phyloP scores from a whole-genome alignment of 164 flowering plant species.

The Vitis riparia region DNA sequence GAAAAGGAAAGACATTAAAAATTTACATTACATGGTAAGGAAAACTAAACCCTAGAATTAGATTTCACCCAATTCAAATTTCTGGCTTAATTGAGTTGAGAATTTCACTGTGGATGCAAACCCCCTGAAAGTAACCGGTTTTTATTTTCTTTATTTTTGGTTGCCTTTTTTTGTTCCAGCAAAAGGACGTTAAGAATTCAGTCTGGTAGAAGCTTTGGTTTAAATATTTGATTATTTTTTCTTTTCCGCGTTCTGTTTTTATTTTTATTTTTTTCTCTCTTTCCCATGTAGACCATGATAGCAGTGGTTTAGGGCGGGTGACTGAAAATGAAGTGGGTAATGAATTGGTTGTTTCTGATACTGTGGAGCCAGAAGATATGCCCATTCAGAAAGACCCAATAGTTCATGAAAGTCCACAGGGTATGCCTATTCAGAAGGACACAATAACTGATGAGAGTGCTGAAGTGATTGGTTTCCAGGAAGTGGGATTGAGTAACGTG shows the following conservation, averaged over 20 bases:
- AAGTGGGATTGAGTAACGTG: neutral
- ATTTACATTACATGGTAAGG: neutral
- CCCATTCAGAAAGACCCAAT: conserved; percentile 8
- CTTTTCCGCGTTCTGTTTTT: neutral
- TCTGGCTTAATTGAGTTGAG: neutral
- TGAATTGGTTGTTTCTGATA: conserved; percentile 8
- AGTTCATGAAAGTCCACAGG: conserved; percentile 16
- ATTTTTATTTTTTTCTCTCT: neutral
- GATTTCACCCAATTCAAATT: neutral
- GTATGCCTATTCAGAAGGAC: conserved; percentile 5
- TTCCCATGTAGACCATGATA: conserved; percentile 8
- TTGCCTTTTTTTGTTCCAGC: too few species aligned
- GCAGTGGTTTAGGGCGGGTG: conserved; percentile 3
- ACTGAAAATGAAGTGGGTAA: conserved; percentile 6
- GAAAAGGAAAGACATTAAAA: neutral
- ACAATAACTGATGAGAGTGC: neutral
- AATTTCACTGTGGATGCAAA: too few species aligned
- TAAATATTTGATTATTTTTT: neutral
- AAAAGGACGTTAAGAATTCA: too few species aligned
- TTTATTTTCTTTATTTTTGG: too few species aligned
- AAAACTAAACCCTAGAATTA: neutral
- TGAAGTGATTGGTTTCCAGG: conserved; percentile 10
- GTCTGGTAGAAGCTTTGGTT: too few species aligned
- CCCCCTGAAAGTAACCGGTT: too few species aligned
- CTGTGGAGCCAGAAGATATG: conserved; percentile 10